A percentile compares a stretch with the other conserved stretches of the same genome.
Conservation (phyloP, 1,284 basidiomycete genomes). For the Laetiporus sulphureus region DNA sequence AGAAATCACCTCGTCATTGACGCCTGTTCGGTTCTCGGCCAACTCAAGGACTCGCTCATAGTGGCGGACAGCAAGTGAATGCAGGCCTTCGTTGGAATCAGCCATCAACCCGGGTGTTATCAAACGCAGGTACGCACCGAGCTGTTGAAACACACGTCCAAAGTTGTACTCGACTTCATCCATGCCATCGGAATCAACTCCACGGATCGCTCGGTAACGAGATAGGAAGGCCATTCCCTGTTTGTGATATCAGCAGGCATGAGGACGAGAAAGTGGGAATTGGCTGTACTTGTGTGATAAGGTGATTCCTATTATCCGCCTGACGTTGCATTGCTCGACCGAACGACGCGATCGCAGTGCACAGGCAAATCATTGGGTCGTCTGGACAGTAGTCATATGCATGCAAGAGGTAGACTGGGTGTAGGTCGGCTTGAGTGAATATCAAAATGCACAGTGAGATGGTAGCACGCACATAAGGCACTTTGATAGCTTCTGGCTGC, state of each 20-base stretch:
- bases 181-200: constrained; percentile 36
- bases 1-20: constrained; percentile 19
- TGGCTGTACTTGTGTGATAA: constrained; percentile 60
- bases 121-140: no score
- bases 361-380: constrained; percentile 83
- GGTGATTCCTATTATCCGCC: constrained; percentile 89
- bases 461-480: constrained; percentile 68
- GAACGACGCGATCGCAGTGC: constrained; percentile 77
- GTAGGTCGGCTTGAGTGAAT: constrained; percentile 3
- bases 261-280: neutral
- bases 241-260: neutral
- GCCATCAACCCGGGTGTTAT: no score
- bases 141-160: constrained; percentile 84
- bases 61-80: constrained; percentile 76
- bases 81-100: constrained; percentile 70
- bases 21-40: constrained; percentile 33
- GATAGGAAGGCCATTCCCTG: constrained; percentile 81
- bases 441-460: neutral
- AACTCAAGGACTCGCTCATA: constrained; percentile 72
- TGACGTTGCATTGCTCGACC: constrained; percentile 91
- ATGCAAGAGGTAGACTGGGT: constrained; percentile 82
- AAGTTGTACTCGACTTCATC: constrained; percentile 90
- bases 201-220: constrained; percentile 60
- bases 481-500: constrained; percentile 85
- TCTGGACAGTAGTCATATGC: constrained; percentile 81